These are phyloP conservation scores for Cerioporus squamosus DNA, from an alignment of 1,284 basidiomycete species.

Conservation along the genomic window DNA sequence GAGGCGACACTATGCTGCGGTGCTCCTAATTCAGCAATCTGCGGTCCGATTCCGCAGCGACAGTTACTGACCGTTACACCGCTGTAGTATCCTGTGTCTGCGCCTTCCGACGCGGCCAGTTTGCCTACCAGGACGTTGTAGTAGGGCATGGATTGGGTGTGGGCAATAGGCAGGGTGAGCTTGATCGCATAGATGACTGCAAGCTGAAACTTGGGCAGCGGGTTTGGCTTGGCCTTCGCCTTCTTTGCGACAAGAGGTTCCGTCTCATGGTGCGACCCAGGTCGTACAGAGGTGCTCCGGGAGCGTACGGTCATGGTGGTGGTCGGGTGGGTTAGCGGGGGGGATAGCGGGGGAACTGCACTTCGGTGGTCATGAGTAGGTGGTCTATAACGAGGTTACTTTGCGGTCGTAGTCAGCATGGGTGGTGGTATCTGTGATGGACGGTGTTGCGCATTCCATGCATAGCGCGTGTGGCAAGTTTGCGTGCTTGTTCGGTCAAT, in stretches of 20 bases:
- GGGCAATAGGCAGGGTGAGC: conserved; percentile 33
- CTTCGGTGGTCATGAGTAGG: conserved; percentile 1
- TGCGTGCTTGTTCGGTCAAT: conserved; percentile 19
- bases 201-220: conserved; percentile 35
- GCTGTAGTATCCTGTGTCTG: conserved; percentile 39
- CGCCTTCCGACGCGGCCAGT: conserved; percentile 33
- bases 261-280: not conserved
- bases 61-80: conserved; percentile 32
- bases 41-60: not conserved
- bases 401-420: conserved; percentile 5
- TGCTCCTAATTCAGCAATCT: not conserved
- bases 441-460: not conserved
- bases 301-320: conserved; percentile 1
- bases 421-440: not conserved
- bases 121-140: conserved; percentile 41
- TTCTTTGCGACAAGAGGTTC: conserved; percentile 2
- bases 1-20: conserved; percentile 34
- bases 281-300: not conserved
- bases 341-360: conserved; percentile 4
- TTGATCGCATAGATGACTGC: conserved; percentile 37
- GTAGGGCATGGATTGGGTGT: conserved; percentile 38
- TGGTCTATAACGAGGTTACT: too few species aligned
- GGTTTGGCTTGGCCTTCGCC: conserved; percentile 14
- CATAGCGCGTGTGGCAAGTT: conserved; percentile 3
- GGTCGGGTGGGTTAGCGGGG: not conserved